Base-by-base conservation (phyloP, 2,329 filamentous ascomycete genomes). In the Pseudocercospora eumusae region DNA sequence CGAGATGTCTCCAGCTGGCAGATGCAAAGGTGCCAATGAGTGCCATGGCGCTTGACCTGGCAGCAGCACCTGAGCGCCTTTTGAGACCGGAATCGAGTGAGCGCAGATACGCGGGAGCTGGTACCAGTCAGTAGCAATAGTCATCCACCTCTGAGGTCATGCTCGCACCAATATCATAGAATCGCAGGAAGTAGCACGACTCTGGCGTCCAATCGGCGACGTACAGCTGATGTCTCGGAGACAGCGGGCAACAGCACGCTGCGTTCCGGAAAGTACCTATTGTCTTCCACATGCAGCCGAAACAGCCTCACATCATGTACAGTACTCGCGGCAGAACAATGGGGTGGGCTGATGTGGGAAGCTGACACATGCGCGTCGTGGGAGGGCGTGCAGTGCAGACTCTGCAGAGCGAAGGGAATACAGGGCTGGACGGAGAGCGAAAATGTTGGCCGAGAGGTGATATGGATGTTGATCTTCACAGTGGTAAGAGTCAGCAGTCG, bases 161-260 rank as follows among this genome's bases (percentile, higher is more conserved):
- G 9, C 25, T 27, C 20, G 9, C 44, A 36, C 42, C 44, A 23
- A n/a, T 27, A 59, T 15, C 21, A 27, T n/a, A 21, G 44, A 47
- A 5, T 28, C 20, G 47, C 57, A 25, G 31, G 25, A 33, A 42
- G 25, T n/a, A 21, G 33, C 42, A 59, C 47, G 52, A 44, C 28
- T 25, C 25, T 54, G 47, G 57, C 57, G 57, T 27, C 57, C 57
- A 59, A 54, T 54, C 56, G 42, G 56, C 25, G 31, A 62, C 21
- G 42, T 52, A 60, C 52, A 54, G 31, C 31, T 44, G 49, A 47
- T 58, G 40, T 62, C 42, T 40, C 52, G 52, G 52, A 54, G 52
- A 40, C 52, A 23, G 27, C 28, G 28, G 52, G 31, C 52, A 36
- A 18, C 28, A 47, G 40, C 40, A 54, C 40, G 23, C 33, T 21